Conservation (phyloP, 2,329 filamentous ascomycete genomes). For the Phialophora chinensis region DNA sequence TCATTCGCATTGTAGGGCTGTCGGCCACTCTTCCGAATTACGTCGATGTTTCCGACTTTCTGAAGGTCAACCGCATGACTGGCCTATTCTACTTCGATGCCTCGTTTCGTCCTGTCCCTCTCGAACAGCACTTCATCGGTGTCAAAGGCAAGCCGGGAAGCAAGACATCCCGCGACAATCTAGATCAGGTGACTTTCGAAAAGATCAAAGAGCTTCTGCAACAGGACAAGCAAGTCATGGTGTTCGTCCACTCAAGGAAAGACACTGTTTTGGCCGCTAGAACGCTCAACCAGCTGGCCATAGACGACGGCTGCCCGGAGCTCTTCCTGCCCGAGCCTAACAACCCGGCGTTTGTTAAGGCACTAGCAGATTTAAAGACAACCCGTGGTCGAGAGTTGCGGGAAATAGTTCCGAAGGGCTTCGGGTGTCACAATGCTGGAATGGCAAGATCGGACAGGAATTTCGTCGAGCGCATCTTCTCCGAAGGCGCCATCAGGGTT, state of each 20-base stretch:
- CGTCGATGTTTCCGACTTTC: constrained; percentile 92
- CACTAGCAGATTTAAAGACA: constrained; percentile 81
- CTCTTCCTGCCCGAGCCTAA: constrained; percentile 86
- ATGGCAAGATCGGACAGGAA: constrained; percentile 96
- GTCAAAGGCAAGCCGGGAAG: constrained; percentile 88
- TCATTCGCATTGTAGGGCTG: constrained; percentile 94
- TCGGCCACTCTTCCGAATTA: constrained; percentile 97
- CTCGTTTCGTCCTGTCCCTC: constrained; percentile 91
- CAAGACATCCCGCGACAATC: constrained; percentile 82
- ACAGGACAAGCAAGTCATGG: constrained; percentile 95
- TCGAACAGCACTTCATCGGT: constrained; percentile 97
- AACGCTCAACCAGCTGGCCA: constrained; percentile 83
- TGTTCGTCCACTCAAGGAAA: constrained; percentile 96
- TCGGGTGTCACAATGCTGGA: constrained; percentile 95
- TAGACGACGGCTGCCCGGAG: constrained; percentile 77
- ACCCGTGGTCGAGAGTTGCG: constrained; percentile 86
- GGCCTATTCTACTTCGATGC: constrained; percentile 97
- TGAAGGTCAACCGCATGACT: constrained; percentile 91
- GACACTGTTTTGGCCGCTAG: constrained; percentile 90
- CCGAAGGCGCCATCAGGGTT: constrained; percentile 90
- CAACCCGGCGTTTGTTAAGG: constrained; percentile 70
- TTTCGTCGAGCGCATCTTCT: constrained; percentile 90
- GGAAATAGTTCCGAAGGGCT: constrained; percentile 85
- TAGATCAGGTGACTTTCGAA: constrained; percentile 86
- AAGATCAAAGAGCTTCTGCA: constrained; percentile 95